phyloP scores from a whole-genome alignment of 177 flowering plant species.

The Vitis hybrid region DNA sequence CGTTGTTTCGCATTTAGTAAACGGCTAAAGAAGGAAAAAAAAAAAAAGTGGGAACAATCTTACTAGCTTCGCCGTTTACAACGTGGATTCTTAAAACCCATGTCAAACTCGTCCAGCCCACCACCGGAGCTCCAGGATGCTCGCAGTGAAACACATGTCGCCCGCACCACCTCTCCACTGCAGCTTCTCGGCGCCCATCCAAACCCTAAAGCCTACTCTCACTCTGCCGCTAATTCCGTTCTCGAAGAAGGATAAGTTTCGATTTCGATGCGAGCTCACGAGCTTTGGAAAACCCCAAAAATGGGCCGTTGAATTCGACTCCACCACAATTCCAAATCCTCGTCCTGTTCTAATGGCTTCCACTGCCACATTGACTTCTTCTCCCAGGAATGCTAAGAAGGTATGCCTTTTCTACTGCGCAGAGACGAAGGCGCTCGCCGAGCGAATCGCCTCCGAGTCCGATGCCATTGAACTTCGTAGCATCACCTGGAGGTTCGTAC shows the following conservation, averaged over 20 bases:
- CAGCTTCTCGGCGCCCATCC: background rate
- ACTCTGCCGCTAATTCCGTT: slow-evolving; percentile 1
- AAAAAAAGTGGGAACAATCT: too few relatives aligned
- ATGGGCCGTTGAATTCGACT: slow-evolving; percentile 20
- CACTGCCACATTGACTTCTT: slow-evolving; percentile 22
- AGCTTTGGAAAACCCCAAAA: slow-evolving; percentile 29
- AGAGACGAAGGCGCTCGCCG: slow-evolving; percentile 76
- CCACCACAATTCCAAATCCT: slow-evolving; percentile 17
- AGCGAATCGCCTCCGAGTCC: slow-evolving; percentile 70
- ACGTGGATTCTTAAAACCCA: too few relatives aligned
- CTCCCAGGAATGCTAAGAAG: slow-evolving; percentile 44
- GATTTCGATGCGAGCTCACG: slow-evolving; percentile 23
- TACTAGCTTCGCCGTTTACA: too few relatives aligned
- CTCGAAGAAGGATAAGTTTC: background rate
- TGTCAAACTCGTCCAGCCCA: too few relatives aligned
- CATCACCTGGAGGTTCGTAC: slow-evolving; percentile 77
- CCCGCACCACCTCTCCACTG: too few relatives aligned
- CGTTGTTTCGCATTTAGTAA: too few relatives aligned
- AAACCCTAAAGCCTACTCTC: background rate
- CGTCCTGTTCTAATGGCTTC: slow-evolving; percentile 31
- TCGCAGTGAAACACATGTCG: too few relatives aligned
- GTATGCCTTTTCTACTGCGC: slow-evolving; percentile 80
- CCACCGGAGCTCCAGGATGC: too few relatives aligned
- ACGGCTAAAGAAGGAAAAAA: too few relatives aligned
- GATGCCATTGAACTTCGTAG: slow-evolving; percentile 77